Conservation (phyloP, 495 filamentous ascomycete genomes). For the Apiosordaria backusii region DNA sequence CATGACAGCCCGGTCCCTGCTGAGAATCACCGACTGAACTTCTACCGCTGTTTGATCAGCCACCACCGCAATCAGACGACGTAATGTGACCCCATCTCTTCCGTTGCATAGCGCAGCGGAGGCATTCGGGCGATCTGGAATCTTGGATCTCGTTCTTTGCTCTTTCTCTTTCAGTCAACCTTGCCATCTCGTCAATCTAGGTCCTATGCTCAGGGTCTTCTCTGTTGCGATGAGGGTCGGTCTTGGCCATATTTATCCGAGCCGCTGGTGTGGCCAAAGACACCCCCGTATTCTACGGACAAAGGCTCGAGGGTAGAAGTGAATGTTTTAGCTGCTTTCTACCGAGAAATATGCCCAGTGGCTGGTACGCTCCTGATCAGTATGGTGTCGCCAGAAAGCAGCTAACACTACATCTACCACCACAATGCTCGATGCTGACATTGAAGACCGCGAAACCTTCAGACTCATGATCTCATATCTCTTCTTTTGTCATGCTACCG, state of each 20-base stretch:
- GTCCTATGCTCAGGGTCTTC: background rate
- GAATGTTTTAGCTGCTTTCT: background rate
- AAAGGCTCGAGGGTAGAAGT: background rate
- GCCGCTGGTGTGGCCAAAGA: constrained; percentile 14
- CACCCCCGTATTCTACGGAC: background rate
- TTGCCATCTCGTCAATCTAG: background rate
- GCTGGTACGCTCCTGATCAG: background rate
- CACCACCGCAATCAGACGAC: constrained; percentile 13
- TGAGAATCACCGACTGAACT: constrained; percentile 10
- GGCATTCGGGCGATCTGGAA: constrained; percentile 20
- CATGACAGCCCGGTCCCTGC: constrained; percentile 22
- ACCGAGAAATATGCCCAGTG: background rate
- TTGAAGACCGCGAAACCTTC: background rate
- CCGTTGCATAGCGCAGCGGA: constrained; percentile 6
- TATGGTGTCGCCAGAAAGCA: background rate
- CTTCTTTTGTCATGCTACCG: background rate
- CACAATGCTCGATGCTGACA: no score
- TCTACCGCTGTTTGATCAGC: constrained; percentile 29
- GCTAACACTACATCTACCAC: no score
- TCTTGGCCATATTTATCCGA: constrained; percentile 18
- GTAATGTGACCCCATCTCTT: constrained; percentile 2
- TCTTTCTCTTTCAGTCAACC: background rate
- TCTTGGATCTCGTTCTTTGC: background rate
- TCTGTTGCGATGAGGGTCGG: background rate
- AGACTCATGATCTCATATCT: background rate